phyloP scores from a whole-genome alignment of 192 early-diverging fungal species.

The Coemansia sp. region DNA sequence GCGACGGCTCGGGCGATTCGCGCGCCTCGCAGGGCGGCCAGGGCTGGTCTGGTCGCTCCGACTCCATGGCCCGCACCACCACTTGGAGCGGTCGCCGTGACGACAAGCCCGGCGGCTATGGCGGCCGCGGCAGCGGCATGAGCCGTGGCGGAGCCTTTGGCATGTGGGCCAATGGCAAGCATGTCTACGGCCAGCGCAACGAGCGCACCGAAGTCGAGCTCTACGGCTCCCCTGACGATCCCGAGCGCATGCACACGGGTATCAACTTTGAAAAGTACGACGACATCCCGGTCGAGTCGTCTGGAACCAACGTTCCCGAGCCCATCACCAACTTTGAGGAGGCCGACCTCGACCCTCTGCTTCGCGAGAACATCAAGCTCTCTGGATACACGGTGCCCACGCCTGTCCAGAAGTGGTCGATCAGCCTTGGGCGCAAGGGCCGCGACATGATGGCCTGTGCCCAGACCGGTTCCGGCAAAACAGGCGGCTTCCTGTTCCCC shows the following conservation, averaged over 20 bases:
- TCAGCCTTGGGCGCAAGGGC: conserved; percentile 71
- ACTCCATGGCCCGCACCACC: conserved; percentile 46
- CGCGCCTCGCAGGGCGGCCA: conserved; percentile 49
- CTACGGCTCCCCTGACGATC: conserved; percentile 69
- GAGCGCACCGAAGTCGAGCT: conserved; percentile 77
- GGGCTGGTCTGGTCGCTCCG: conserved; percentile 32
- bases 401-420: conserved; percentile 93
- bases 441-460: conserved; percentile 99
- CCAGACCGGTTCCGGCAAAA: conserved; percentile 95
- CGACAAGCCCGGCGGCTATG: conserved; percentile 23
- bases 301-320: conserved; percentile 66
- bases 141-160: conserved; percentile 54
- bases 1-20: conserved; percentile 34
- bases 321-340: conserved; percentile 64
- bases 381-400: conserved; percentile 87
- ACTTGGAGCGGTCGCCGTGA: conserved; percentile 56
- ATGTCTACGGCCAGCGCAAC: conserved; percentile 74
- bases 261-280: conserved; percentile 99
- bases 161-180: conserved; percentile 75
- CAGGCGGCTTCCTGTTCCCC: conserved; percentile 96
- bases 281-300: conserved; percentile 94
- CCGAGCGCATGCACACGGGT: conserved; percentile 77
- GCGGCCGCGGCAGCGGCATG: conserved; percentile 27
- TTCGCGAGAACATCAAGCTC: conserved; percentile 85
- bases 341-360: conserved; percentile 77